Conservation (phyloP, 768 basidiomycete species). For the Tulasnella calospora region DNA sequence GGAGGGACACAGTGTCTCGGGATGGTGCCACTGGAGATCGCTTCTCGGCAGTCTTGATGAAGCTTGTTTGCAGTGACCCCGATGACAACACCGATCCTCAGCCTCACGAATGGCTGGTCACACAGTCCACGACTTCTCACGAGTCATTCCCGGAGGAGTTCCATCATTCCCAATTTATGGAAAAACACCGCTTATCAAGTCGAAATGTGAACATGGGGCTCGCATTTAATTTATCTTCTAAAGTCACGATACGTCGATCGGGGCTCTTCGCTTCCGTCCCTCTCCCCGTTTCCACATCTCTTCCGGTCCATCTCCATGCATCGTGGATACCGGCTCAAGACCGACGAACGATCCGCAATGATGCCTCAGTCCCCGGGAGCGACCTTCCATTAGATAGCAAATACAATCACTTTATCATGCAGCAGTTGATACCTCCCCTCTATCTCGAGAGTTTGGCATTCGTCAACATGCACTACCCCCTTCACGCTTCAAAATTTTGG, state of each 20-base stretch:
- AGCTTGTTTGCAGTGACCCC: not conserved
- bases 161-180: not conserved
- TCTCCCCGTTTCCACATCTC: constrained; percentile 39
- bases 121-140: not conserved
- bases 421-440: not conserved
- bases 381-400: not conserved
- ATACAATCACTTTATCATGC: constrained; percentile 4
- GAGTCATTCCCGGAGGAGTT: not conserved
- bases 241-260: constrained; percentile 40
- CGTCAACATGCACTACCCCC: not conserved
- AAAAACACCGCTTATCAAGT: not conserved
- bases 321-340: constrained; percentile 48
- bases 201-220: not conserved
- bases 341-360: constrained; percentile 34
- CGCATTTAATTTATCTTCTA: not conserved
- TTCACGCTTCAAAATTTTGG: not conserved
- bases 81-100: not conserved
- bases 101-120: not conserved
- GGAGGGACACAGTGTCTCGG: not conserved
- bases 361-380: not conserved
- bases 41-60: not conserved
- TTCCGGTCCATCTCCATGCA: constrained; percentile 48
- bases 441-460: not conserved
- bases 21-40: not conserved
- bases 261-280: constrained; percentile 47